Base-by-base conservation (phyloP, 805 yeast genomes). In the Starmerella etchellsii region DNA sequence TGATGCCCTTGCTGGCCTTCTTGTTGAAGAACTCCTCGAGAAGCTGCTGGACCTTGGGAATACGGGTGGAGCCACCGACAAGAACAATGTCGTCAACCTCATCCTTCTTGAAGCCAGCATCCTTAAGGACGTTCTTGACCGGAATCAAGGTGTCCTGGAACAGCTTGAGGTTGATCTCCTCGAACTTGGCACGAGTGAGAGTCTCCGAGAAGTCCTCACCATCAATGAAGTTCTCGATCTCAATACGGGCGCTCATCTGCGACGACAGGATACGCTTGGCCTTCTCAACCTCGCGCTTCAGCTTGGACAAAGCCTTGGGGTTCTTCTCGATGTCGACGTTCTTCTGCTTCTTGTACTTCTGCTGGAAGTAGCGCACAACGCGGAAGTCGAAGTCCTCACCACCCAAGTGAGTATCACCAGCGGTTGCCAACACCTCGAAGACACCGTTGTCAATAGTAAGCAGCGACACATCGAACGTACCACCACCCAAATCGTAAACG, bases 11-110 rank as follows among this genome's bases (percentile, higher is more conserved):
- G 54, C 94, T 83, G 52, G 94, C 88, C 68, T 85, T 85, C 74
- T 91, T 88, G 59, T 80, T 77, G 62, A 88, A 88, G 74, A 67
- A 85, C 51, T 79, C 73, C 68, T 88, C 94, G 54, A 88, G 74
- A 57, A 88, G 73, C 68, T 82, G 81, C 71, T 87, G 97, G 55
- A 88, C 88, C 74, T 85, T 91, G 68, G 97, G 98, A 69, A 88
- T 91, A 74, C 97, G 83, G 42, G 98, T 91, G 31, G 98, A 88
- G 67, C 98, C 98, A 73, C 98, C 98, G 60, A 88, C 98, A 40
- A 88, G 71, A 34, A 88, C 97, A 60, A 88, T 85, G 59, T 88
- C 98, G 64, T 88, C 84, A 56, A 88, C 75, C 55, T 83, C 94
- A 50, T 78, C 68, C 68, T 81, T 81, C 65, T 78, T 77, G 50